Base-by-base conservation (phyloP, 2,329 filamentous ascomycete species). In the Epichloe coenophiala region DNA sequence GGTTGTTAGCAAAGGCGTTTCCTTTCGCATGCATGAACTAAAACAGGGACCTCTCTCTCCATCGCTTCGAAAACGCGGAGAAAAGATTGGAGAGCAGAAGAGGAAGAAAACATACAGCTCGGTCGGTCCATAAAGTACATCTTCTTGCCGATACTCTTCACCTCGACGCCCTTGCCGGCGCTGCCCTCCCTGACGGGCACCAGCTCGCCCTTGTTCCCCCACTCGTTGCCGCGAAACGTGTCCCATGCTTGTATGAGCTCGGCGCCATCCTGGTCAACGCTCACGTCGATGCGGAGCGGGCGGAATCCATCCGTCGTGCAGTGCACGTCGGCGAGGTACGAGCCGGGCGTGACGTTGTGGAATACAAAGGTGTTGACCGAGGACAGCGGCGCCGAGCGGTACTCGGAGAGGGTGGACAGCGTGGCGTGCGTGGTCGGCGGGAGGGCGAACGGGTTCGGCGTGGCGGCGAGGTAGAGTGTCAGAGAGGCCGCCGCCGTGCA, bases 211-310 rank as follows among this genome's bases (percentile, higher is more conserved):
- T 81, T 85, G 64, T 95, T 94, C 17, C 75, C 89, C 89, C 91
- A 96, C 58, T 93, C 86, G 60, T 95, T 91, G 0, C 88, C 89
- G 45, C 88, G 75, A 64, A 83, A 95, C 27, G 88, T 95, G 72
- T 91, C 86, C 84, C 86, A 93, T 31, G 82, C 82, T 41, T 75
- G 69, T 3, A 88, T 8, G 11, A 17, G 7, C 19, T 43, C 41
- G 4, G 4, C n/a, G 17, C 41, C 72, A 57, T 69, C 64, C 21
- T 67, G 63, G 38, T 68, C 65, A 48, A 56, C 59, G 2, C 61
- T 58, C 17, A 93, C 78, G 62, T 97, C 93, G 33, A 97, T 77
- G 43, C 91, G 77, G 64, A 94, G 72, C 11, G 88, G 86, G 58
- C 81, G 78, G 64, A 96, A 97, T 49, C 75, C 75, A 65, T 85